Evolutionary conservation across 306 rosid genomes (phyloP), one percentile per base, ranked within the genome.

Genomic region (Prunus armeniaca): DNA sequence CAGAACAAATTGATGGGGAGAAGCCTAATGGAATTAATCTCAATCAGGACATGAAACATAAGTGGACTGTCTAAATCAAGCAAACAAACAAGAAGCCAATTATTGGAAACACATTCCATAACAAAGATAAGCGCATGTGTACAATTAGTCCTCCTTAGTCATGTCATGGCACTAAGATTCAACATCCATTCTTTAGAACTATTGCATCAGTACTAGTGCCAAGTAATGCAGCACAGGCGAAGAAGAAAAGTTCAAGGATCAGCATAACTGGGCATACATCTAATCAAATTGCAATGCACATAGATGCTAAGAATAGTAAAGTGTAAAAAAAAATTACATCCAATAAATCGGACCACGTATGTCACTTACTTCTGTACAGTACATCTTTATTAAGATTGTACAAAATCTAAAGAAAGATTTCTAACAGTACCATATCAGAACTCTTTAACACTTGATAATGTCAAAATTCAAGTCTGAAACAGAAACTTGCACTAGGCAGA

Each of bases 1-100:
- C 99, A 41, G 91, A 88, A 87, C 89, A 84, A 78, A 92, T 85
- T 76, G 99, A 95, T 71, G 97, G 97, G 78, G 80, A 88, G 80
- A 85, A 84, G 41, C 92, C 99, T 92, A 43, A 82, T 60, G 57
- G 61, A 70, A 73, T 62, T n/a, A 61, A 52, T 22, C 75, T 67
- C 71, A 38, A 63, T 34, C 32, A 54, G 79, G 73, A 34, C 30
- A 73, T 41, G 54, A 57, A 78, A 51, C 67, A 67, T 12, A 73
- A 67, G 56, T 67, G 28, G 71, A 72, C 38, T 28, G 2, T 20
- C 50, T 19, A 68, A 71, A 27, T 19, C 9, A 78, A 28, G 20
- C 12, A 12, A 18, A 20, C 28, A 71, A 50, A 27, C 61, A 55
- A 58, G 6, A 51, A 51, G 64, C 32, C 64, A 24, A 58, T 1